Base-by-base conservation (phyloP, 2,329 filamentous ascomycete species). In the Cytospora paraplurivora region DNA sequence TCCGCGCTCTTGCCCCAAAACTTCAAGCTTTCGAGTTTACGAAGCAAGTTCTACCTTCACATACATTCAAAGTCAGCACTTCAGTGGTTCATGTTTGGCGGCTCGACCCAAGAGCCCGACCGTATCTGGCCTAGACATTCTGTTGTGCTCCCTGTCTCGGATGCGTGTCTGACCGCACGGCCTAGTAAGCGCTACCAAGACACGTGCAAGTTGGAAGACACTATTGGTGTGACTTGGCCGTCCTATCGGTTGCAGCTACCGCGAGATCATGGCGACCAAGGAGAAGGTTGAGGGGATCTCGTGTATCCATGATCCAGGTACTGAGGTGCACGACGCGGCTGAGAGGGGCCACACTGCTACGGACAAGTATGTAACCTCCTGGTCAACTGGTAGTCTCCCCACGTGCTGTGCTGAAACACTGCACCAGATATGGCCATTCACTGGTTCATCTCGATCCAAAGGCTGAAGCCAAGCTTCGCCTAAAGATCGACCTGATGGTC, bases 401-500 rank as follows among this genome's bases (percentile, higher is more conserved):
- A 27, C 19, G 2, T 21, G 15, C 17, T 63, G 37, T 49, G 4
- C 66, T 56, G 56, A 62, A 11, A 67, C 47, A 7, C 10, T 47
- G 6, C 21, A 41, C 4, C 56, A 81, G 79, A 68, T 80, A 84
- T 71, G 82, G 83, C 21, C 72, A 78, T 34, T 71, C 83, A 0
- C 75, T 84, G 3, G 72, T 85, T 13, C 68, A 78, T n/a, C 84
- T 87, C 67, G 86, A 89, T 67, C 75, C 78, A 3, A 78, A 74
- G 34, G 85, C 83, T 2, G 88, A 90, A 71, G 73, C 79, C 8
- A 81, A 78, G 58, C 77, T 91, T 32, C 78, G 86, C 8, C 75
- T 76, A 69, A 91, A 91, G 72, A 86, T 91, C 55, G 88, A 91
- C 69, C 68, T 89, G 7, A 83, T 79, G 68, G 83, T 90, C 52